Evolutionary conservation across 2,329 filamentous ascomycete species (phyloP), one percentile per base, ranked within the genome.

Genomic region (Xylaria sp.): DNA sequence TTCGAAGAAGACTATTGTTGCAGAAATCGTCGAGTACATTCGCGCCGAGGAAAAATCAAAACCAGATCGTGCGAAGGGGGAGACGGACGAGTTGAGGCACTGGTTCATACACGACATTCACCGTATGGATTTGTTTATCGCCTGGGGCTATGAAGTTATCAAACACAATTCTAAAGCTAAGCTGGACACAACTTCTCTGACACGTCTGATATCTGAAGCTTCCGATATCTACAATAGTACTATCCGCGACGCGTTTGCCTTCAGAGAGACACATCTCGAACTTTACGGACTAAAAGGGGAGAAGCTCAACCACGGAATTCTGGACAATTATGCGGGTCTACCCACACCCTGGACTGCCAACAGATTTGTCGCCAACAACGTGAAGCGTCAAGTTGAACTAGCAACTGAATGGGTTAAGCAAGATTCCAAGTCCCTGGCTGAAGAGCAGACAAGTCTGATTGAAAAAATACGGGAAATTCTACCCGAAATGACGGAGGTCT

Each of bases 281-380:
- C 80, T 88, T 3, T 98, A 97, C 77, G 93, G 93, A 2, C 85
- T 97, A 4, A 85, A 86, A 20, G 82, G 87, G 17, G 92, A 94
- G 71, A 82, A 87, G 60, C 79, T 96, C 38, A 84, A 89, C 58
- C 83, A 90, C 71, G 90, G 91, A 6, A 87, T 93, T 28, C 80
- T 93, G 10, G 82, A 85, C 17, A 87, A 88, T 53, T 94, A 93
- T 75, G 86, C 90, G 23, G 88, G 86, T 11, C 84, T 97, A 9
- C 88, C 91, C 0, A 90, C 93, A 68, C 92, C 94, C 53, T 99
- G 96, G 96, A 97, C 94, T 94, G 93, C 17, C 89, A 87, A 72
- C 80, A 82, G 40, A 51, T 88, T 85, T 71, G 83, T 90, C 64
- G 86, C 88, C 59, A 89, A 89, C 77, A 90, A 90, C 69, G 75